phyloP scores from a whole-genome alignment of 805 yeast species.

The Spathaspora arborariae region DNA sequence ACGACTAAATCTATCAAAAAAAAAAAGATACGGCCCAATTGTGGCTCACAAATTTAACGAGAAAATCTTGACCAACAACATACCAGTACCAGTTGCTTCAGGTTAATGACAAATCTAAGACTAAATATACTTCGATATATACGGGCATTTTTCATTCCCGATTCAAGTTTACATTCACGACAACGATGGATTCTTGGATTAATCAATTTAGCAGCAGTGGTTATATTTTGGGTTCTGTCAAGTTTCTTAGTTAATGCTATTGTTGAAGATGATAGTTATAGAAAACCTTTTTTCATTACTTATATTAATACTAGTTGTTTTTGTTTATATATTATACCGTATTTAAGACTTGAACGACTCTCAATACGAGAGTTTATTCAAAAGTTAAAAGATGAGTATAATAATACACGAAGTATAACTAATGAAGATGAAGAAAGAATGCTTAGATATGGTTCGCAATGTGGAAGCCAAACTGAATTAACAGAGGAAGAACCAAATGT shows the following conservation, averaged over 20 bases:
- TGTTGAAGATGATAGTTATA: conserved; percentile 63
- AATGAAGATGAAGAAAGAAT: conserved; percentile 22
- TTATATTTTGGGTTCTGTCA: conserved; percentile 85
- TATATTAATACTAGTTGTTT: conserved; percentile 88
- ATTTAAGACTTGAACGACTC: conserved; percentile 29
- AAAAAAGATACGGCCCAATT: not conserved
- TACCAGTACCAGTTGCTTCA: not conserved
- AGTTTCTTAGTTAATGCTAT: conserved; percentile 79
- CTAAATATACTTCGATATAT: conserved; percentile 8
- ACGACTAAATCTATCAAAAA: not conserved
- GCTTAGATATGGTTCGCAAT: conserved; percentile 20
- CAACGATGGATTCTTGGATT: conserved; percentile 78
- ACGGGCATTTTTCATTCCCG: conserved; percentile 18
- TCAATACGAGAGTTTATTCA: conserved; percentile 19
- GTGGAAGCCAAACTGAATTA: conserved; percentile 11
- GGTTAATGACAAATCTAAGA: conserved; percentile 3
- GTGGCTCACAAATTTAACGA: not conserved
- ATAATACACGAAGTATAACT: conserved; percentile 2
- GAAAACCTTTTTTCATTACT: conserved; percentile 91
- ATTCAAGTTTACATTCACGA: conserved; percentile 20
- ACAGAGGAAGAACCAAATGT: conserved; percentile 4
- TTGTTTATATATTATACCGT: conserved; percentile 69
- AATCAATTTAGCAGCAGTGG: conserved; percentile 67
- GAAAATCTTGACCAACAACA: not conserved
- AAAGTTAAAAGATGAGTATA: conserved; percentile 21